Evolutionary conservation across 1,284 basidiomycete genomes (phyloP).

Genomic region (Ganoderma boninense): DNA sequence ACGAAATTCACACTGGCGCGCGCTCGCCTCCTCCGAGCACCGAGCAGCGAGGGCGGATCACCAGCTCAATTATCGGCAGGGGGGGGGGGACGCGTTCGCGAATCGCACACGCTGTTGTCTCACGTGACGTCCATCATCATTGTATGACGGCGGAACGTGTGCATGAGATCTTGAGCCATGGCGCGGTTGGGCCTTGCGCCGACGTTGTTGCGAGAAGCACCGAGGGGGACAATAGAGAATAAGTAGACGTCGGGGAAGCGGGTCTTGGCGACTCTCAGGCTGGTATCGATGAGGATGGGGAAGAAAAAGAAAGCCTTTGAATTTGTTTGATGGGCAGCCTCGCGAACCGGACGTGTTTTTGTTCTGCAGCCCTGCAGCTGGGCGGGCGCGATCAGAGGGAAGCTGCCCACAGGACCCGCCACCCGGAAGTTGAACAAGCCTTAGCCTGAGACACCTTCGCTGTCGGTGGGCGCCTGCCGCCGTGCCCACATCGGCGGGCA

Average conservation of each 20-base stretch:
- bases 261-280: not conserved
- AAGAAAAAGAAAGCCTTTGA: not conserved
- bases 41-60: not conserved
- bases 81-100: no score
- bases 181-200: not conserved
- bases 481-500: not conserved
- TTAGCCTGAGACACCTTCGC: not conserved
- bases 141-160: not conserved
- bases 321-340: not conserved
- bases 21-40: not conserved
- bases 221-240: not conserved
- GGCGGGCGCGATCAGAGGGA: no score
- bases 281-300: not conserved
- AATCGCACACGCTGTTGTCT: not conserved
- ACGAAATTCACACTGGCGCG: not conserved
- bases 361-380: not conserved
- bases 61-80: not conserved
- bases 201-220: not conserved
- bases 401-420: no score
- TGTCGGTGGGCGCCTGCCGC: not conserved
- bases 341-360: not conserved
- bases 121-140: no score
- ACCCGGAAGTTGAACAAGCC: no score
- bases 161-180: not conserved
- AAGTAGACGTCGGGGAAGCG: not conserved